A percentile compares a stretch with the other conserved stretches of the same genome.
These are phyloP conservation scores for Oropetium thomaeum DNA, from an alignment of 176 grass and related monocot genomes.

Conservation along the genomic window DNA sequence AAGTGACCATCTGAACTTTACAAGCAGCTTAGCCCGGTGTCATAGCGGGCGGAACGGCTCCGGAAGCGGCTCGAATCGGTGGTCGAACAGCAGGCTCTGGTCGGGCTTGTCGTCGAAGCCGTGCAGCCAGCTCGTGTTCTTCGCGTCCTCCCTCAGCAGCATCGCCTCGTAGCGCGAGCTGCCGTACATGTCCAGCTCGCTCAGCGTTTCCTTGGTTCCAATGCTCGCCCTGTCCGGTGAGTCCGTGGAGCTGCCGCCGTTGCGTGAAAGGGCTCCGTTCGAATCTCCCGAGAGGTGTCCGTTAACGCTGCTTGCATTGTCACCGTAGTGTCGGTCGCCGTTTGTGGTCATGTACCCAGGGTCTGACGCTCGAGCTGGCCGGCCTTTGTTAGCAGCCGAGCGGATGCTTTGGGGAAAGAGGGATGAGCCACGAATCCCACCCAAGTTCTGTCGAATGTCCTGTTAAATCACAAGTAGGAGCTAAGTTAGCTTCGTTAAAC, in stretches of 20 bases:
- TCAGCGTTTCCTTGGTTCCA: constrained; percentile 58
- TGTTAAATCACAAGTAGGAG: constrained; percentile 20
- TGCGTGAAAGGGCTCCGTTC: constrained; percentile 35
- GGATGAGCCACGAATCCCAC: constrained; percentile 75
- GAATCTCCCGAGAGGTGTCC: constrained; percentile 47
- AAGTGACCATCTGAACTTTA: constrained; percentile 26
- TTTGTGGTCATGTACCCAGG: constrained; percentile 42
- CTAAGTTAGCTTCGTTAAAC: constrained; percentile 15
- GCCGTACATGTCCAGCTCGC: constrained; percentile 72
- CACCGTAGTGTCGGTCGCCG: constrained; percentile 22
- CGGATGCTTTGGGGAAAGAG: constrained; percentile 94
- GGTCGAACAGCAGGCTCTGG: constrained; percentile 81
- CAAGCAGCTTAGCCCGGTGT: constrained; percentile 16
- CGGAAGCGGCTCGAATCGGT: constrained; percentile 84
- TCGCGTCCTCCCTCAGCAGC: constrained; percentile 74
- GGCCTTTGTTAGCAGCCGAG: constrained; percentile 46
- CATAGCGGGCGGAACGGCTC: constrained; percentile 87
- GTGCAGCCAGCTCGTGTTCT: constrained; percentile 86
- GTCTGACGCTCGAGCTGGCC: constrained; percentile 51
- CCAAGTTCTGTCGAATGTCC: constrained; percentile 94
- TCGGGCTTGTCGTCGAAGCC: constrained; percentile 73
- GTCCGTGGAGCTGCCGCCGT: constrained; percentile 43
- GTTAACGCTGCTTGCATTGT: constrained; percentile 60
- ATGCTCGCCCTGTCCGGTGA: constrained; percentile 61
- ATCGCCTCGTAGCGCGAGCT: constrained; percentile 78